Evolutionary conservation across 169 alveolate species (phyloP).

Genomic region (Babesia caballi): DNA sequence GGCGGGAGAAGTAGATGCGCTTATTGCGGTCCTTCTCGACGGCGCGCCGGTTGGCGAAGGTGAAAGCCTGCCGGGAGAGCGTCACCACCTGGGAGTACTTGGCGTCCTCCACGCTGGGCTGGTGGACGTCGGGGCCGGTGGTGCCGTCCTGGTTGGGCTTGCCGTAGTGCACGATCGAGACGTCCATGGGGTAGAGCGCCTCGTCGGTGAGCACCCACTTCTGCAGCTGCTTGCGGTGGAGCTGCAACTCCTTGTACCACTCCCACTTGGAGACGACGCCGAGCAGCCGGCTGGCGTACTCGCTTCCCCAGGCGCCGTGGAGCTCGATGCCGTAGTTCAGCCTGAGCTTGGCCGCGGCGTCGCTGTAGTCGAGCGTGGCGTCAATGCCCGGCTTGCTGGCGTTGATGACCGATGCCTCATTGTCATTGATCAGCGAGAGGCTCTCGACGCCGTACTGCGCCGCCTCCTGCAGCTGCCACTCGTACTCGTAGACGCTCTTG

Average conservation of each 20-base stretch:
- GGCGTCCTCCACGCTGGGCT: slow-evolving; percentile 17
- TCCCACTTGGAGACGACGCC: slow-evolving; percentile 57
- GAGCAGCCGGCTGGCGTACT: slow-evolving; percentile 69
- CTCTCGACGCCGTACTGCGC: slow-evolving; percentile 70
- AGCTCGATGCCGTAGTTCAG: slow-evolving; percentile 70
- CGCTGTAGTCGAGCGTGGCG: slow-evolving; percentile 66
- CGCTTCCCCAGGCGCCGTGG: slow-evolving; percentile 77
- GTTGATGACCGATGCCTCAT: slow-evolving; percentile 70
- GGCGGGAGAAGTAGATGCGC: slow-evolving; percentile 72
- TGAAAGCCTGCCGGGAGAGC: slow-evolving; percentile 70
- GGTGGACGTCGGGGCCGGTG: not conserved
- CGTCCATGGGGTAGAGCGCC: slow-evolving; percentile 63
- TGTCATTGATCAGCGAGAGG: slow-evolving; percentile 53
- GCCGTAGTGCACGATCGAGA: slow-evolving; percentile 46
- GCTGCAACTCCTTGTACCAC: slow-evolving; percentile 34
- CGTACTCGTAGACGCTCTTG: slow-evolving; percentile 49
- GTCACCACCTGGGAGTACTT: slow-evolving; percentile 66
- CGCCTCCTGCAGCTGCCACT: slow-evolving; percentile 67
- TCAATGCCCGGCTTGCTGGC: slow-evolving; percentile 54
- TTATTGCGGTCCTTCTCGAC: slow-evolving; percentile 41
- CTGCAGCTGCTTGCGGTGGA: not conserved
- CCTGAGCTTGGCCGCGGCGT: slow-evolving; percentile 72
- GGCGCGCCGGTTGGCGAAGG: slow-evolving; percentile 61
- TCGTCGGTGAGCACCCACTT: slow-evolving; percentile 71
- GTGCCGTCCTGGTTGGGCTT: not conserved